phyloP scores from a whole-genome alignment of 2,329 filamentous ascomycete genomes.

The Epichloe typhina region DNA sequence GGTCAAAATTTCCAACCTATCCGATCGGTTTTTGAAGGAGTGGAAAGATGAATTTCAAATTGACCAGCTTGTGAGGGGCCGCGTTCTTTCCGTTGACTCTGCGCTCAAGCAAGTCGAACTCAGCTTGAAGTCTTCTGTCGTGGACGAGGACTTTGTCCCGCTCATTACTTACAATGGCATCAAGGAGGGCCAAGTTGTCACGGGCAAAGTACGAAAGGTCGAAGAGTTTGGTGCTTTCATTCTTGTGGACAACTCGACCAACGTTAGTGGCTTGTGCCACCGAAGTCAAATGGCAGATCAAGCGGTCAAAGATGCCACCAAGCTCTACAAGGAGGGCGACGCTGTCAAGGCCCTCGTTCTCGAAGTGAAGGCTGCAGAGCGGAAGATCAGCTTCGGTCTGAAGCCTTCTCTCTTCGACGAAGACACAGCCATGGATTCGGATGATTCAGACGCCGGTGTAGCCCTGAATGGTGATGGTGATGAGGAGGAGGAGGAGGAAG shows the following conservation, averaged over 20 bases:
- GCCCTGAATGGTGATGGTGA: constrained; percentile 34
- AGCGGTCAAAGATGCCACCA: constrained; percentile 68
- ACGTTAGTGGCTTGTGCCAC: constrained; percentile 88
- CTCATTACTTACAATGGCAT: constrained; percentile 66
- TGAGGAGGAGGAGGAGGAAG: constrained; percentile 35
- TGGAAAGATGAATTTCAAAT: constrained; percentile 85
- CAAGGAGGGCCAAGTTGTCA: constrained; percentile 66
- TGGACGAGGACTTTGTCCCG: constrained; percentile 67
- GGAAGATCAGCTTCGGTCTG: constrained; percentile 75
- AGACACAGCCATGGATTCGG: constrained; percentile 36
- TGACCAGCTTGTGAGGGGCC: constrained; percentile 82
- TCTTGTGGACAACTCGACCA: constrained; percentile 71
- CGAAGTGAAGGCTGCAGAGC: constrained; percentile 60
- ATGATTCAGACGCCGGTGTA: constrained; percentile 32
- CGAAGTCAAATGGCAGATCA: constrained; percentile 83
- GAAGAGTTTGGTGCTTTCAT: constrained; percentile 94
- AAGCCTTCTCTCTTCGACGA: constrained; percentile 83
- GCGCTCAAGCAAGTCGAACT: constrained; percentile 63
- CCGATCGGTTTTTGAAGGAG: constrained; percentile 83
- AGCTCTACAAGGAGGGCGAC: constrained; percentile 82
- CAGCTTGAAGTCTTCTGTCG: constrained; percentile 72
- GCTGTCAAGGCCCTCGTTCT: constrained; percentile 84
- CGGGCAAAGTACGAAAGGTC: constrained; percentile 83
- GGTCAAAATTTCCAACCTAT: constrained; percentile 77
- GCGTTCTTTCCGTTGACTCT: constrained; percentile 60